Evolutionary conservation across 331 rosid species (phyloP), one percentile per base, ranked within the genome.

Genomic region (Malus hybrid): DNA sequence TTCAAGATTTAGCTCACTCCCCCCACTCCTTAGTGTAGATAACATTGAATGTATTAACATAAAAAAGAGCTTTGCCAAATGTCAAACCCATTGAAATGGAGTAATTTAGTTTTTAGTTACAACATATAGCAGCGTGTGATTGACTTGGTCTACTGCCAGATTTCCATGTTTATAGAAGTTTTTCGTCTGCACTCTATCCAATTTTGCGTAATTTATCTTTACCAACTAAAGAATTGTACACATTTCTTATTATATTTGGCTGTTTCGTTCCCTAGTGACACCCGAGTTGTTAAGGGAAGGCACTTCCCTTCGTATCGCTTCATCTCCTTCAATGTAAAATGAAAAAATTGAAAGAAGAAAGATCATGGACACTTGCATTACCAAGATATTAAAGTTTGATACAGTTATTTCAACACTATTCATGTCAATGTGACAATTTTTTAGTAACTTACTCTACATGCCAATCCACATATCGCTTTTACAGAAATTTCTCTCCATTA

Each of bases 381-480:
- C 46, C 46, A 9, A 39, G 46, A 39, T 9, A 39, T 39, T 10
- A 39, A 28, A 16, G 19, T 52, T 52, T 52, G 19, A 6, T 16
- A 52, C 6, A 0, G 9, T 52, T 52, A 16, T 16, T 52, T 52
- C 8, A 3, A 52, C 57, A 52, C 0, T 52, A 52, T 52, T 52
- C 1, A 0, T 52, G 57, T 52, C 1, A 6, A 6, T 0, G 0
- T 16, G 57, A 52, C 20, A 52, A 52, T 7, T 16, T 52, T 0
- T 16, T 52, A 18, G 0, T 52, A 1, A 16, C 2, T 52, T 16
- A 6, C 57, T 52, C 1, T 52, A 18, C 0, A 52, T 52, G 10
- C 3, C 10, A 0, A 16, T 1, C 4, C 0, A 6, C 10, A 4
- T 52, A 6, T 52, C 0, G 0, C 2, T 0, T 52, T 3, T 1